phyloP scores from a whole-genome alignment of 768 basidiomycete species.

The Omphalotus guepiniiformis region DNA sequence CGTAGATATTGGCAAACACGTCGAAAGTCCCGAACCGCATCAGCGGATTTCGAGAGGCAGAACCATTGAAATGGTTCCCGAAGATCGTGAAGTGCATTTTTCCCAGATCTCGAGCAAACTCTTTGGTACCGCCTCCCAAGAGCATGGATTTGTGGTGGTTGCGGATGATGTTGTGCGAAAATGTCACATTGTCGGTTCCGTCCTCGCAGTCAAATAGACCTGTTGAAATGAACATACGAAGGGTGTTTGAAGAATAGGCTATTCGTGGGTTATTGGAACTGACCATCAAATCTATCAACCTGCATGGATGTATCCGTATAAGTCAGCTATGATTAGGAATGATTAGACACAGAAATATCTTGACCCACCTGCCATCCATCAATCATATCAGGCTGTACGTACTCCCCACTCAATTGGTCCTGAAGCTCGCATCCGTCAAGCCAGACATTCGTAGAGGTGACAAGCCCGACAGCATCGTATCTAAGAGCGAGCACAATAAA shows the following conservation, averaged over 20 bases:
- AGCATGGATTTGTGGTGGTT: conserved; percentile 18
- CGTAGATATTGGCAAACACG: conserved; percentile 15
- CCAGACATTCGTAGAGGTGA: conserved; percentile 18
- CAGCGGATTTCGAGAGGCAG: conserved; percentile 14
- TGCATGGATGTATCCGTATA: background rate
- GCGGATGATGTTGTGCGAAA: conserved; percentile 17
- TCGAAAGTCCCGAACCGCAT: conserved; percentile 18
- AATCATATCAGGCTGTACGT: conserved; percentile 12
- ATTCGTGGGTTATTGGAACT: background rate
- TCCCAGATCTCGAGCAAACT: conserved; percentile 13
- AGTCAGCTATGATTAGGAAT: background rate
- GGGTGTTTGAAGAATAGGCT: background rate
- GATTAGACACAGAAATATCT: background rate
- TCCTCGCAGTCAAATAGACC: conserved; percentile 17
- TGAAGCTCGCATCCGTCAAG: conserved; percentile 14
- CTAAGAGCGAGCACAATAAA: background rate
- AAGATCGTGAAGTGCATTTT: conserved; percentile 17
- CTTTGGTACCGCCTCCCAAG: conserved; percentile 14
- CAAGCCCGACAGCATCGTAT: conserved; percentile 14
- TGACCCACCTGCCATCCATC: conserved; percentile 11
- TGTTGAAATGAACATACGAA: background rate
- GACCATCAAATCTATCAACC: conserved; percentile 17
- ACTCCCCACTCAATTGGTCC: conserved; percentile 13
- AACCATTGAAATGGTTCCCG: conserved; percentile 15
- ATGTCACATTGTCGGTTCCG: conserved; percentile 17